Evolutionary conservation across 139 green algal species (phyloP).

Genomic region (Astrephomene gubernaculifera): DNA sequence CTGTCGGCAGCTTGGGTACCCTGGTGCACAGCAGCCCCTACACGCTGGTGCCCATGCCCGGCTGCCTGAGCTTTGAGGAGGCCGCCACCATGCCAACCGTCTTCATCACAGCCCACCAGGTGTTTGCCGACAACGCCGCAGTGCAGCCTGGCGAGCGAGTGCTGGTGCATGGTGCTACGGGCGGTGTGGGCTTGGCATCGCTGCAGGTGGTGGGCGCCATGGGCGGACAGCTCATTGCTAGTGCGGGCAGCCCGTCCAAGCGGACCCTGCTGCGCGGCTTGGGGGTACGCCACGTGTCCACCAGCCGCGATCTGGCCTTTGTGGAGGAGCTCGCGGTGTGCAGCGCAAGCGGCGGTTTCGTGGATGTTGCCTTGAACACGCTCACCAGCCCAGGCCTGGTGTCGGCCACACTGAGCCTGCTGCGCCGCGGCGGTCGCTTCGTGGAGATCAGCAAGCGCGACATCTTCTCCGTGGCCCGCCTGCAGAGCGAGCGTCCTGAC

Average conservation of each 20-base stretch:
- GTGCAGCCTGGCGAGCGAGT: conserved; percentile 56
- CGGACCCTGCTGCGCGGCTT: conserved; percentile 71
- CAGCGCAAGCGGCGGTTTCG: conserved; percentile 22
- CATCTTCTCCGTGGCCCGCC: conserved; percentile 73
- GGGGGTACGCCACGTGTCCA: conserved; percentile 61
- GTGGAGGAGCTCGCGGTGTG: conserved; percentile 58
- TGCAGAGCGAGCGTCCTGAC: conserved; percentile 85
- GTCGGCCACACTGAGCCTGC: conserved; percentile 67
- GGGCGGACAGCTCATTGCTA: conserved; percentile 66
- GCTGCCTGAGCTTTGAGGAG: conserved; percentile 73
- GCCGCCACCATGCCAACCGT: conserved; percentile 83
- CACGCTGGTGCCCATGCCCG: conserved; percentile 76
- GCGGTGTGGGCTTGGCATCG: conserved; percentile 85
- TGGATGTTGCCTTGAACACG: conserved; percentile 81
- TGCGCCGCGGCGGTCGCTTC: conserved; percentile 70
- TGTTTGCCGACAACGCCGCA: conserved; percentile 54
- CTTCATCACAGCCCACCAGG: conserved; percentile 83
- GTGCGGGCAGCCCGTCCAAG: conserved; percentile 80
- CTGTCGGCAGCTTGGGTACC: conserved; percentile 79
- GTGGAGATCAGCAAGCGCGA: conserved; percentile 94
- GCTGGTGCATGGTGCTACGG: conserved; percentile 82
- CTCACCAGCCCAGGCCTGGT: conserved; percentile 91
- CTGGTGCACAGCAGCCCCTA: conserved; percentile 59
- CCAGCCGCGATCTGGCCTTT: conserved; percentile 78
- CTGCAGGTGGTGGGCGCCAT: conserved; percentile 67